Evolutionary conservation across 495 filamentous ascomycete species (phyloP).

Genomic region (Thermochaetoides thermophila): DNA sequence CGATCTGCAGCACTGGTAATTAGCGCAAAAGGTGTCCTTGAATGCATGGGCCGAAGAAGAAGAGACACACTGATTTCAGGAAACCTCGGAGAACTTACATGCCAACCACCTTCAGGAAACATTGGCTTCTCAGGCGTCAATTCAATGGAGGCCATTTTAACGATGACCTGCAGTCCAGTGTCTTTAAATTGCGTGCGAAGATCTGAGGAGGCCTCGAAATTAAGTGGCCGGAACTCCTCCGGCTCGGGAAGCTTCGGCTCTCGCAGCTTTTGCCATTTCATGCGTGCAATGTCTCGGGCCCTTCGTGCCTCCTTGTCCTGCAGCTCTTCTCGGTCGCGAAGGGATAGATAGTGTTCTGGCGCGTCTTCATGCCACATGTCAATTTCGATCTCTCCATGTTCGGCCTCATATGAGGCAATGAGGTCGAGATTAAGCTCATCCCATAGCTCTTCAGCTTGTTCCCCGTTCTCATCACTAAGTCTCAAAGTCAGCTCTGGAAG

Average conservation of each 20-base stretch:
- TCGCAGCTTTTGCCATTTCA: slow-evolving; percentile 25
- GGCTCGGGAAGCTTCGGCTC: slow-evolving; percentile 9
- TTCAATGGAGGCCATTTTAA: slow-evolving; percentile 49
- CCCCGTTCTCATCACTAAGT: slow-evolving; percentile 6
- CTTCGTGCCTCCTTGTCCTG: background rate
- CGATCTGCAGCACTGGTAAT: slow-evolving; percentile 12
- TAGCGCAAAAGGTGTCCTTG: no score
- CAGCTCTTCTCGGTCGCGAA: no score
- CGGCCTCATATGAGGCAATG: background rate
- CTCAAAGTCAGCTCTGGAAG: no score
- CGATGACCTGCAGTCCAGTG: slow-evolving; percentile 43
- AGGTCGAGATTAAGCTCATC: background rate
- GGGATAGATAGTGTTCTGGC: no score
- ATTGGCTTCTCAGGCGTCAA: slow-evolving; percentile 43
- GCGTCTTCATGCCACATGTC: no score
- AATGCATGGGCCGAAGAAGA: no score
- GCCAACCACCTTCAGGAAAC: slow-evolving; percentile 20
- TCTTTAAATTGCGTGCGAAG: slow-evolving; percentile 23
- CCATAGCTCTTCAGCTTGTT: slow-evolving; percentile 2
- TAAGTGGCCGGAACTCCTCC: slow-evolving; percentile 11
- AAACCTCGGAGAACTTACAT: slow-evolving; percentile 22
- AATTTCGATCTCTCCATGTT: background rate
- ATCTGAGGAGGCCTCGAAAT: slow-evolving; percentile 16
- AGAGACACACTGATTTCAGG: no score
- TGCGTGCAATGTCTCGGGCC: background rate